Percentiles rank a stretch among this genome's conserved stretches.
These are phyloP conservation scores for Solanum paucissectum DNA, from an alignment of 257 asterid genomes.

Conservation along the genomic window DNA sequence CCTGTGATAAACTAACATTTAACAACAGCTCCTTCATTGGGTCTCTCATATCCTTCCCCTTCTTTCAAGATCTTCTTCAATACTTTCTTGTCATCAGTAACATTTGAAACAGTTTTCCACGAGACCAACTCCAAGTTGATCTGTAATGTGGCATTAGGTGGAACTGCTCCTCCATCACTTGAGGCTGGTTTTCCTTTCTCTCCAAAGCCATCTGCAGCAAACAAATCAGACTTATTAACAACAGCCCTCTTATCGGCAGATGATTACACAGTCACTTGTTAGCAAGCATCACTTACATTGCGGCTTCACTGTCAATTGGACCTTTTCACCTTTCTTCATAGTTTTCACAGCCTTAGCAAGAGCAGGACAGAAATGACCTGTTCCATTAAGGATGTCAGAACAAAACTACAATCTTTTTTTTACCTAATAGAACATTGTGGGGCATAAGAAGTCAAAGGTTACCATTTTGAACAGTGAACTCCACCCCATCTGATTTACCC, in stretches of 20 bases:
- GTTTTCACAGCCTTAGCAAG: slow-evolving; percentile 60
- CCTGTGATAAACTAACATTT: slow-evolving; percentile 31
- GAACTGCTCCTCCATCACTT: slow-evolving; percentile 38
- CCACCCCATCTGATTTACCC: slow-evolving; percentile 43
- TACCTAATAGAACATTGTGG: background rate
- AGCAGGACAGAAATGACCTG: slow-evolving; percentile 66
- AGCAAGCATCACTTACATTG: slow-evolving; percentile 34
- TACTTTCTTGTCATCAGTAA: slow-evolving; percentile 64
- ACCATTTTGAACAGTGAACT: slow-evolving; percentile 54
- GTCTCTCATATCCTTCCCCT: slow-evolving; percentile 64
- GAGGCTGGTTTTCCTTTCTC: slow-evolving; percentile 54
- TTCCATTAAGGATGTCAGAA: background rate
- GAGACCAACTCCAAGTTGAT: slow-evolving; percentile 42
- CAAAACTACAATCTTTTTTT: background rate
- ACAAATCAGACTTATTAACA: background rate
- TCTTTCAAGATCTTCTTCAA: slow-evolving; percentile 50
- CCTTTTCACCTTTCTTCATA: slow-evolving; percentile 74
- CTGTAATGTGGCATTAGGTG: slow-evolving; percentile 41
- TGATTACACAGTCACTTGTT: background rate
- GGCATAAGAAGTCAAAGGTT: background rate
- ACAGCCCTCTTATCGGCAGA: background rate
- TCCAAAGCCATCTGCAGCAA: slow-evolving; percentile 43
- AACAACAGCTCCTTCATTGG: slow-evolving; percentile 63
- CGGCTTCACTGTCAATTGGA: slow-evolving; percentile 51
- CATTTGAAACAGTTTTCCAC: slow-evolving; percentile 51